phyloP scores from a whole-genome alignment of 2,329 filamentous ascomycete genomes.

The Ceratocystis alfenasii region DNA sequence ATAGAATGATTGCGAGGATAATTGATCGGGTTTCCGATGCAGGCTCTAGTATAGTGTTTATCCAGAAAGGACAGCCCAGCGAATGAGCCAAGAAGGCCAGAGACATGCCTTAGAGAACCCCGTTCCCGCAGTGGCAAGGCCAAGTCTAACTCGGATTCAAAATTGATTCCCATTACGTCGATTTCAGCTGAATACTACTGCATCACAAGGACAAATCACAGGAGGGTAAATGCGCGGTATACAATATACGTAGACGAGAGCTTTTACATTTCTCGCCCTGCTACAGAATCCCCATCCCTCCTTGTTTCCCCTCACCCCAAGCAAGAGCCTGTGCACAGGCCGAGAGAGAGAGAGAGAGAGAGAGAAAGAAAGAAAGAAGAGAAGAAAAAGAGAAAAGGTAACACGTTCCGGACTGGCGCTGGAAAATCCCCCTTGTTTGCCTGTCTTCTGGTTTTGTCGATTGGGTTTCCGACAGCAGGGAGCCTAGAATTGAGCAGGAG shows the following conservation, averaged over 20 bases:
- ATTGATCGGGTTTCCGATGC: not conserved
- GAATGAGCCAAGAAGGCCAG: not conserved
- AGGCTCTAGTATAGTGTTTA: not conserved
- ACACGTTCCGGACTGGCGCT: not conserved
- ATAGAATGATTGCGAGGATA: not conserved
- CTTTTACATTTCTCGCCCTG: not conserved
- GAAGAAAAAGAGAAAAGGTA: conserved; percentile 1
- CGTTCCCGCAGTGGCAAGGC: not conserved
- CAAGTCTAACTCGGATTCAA: not conserved
- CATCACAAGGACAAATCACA: not conserved
- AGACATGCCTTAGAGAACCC: not conserved
- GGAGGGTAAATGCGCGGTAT: not conserved
- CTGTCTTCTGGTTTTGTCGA: not conserved
- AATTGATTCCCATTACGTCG: not conserved
- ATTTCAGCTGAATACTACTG: not conserved
- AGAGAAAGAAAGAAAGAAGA: not conserved
- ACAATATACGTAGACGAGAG: not conserved
- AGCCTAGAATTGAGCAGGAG: not conserved
- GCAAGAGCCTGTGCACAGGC: not conserved
- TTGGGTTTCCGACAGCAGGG: not conserved
- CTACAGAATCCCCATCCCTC: not conserved
- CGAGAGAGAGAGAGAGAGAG: not conserved
- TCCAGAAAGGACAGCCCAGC: not conserved
- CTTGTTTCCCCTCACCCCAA: not conserved
- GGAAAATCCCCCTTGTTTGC: not conserved